Percentiles rank a stretch among this genome's conserved stretches.
phyloP scores from a whole-genome alignment of 1,284 basidiomycete genomes.

The Schizophyllum commune region DNA sequence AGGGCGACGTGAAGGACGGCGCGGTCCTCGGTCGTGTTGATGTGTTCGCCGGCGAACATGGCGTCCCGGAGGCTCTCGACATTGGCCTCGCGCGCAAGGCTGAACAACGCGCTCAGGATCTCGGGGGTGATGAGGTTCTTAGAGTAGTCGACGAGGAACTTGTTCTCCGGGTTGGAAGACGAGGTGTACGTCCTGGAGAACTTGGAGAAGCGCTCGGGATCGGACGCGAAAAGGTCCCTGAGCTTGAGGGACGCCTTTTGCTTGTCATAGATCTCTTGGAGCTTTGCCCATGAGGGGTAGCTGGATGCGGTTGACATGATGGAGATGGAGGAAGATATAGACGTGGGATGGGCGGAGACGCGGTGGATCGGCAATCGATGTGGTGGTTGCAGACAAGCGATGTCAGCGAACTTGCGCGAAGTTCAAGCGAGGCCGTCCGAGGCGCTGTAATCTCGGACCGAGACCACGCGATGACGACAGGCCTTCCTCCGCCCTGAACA shows the following conservation, averaged over 20 bases:
- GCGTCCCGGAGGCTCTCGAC: slow-evolving; percentile 84
- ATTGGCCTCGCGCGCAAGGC: slow-evolving; percentile 79
- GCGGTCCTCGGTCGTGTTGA: slow-evolving; percentile 97
- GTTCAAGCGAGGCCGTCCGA: not conserved
- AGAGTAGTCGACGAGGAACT: slow-evolving; percentile 91
- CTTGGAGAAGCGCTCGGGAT: slow-evolving; percentile 81
- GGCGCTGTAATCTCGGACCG: not conserved
- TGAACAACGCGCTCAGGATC: slow-evolving; percentile 71
- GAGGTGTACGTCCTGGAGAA: slow-evolving; percentile 78
- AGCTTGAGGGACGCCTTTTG: slow-evolving; percentile 75
- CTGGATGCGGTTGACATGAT: slow-evolving; percentile 36
- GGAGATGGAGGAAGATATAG: slow-evolving; percentile 21
- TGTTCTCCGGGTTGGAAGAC: slow-evolving; percentile 57
- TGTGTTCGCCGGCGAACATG: slow-evolving; percentile 95
- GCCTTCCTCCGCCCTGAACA: no score
- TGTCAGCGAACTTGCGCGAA: not conserved
- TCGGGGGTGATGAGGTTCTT: slow-evolving; percentile 94
- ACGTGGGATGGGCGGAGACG: not conserved
- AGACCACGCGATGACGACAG: not conserved
- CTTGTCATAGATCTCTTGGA: slow-evolving; percentile 78
- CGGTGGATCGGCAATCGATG: not conserved
- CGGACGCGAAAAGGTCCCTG: slow-evolving; percentile 86
- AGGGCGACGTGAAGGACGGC: slow-evolving; percentile 95
- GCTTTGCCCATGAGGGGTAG: slow-evolving; percentile 86
- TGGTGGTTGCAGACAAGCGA: not conserved